These are phyloP conservation scores for Aspergillus saccharolyticus DNA, from an alignment of 495 filamentous ascomycete species.

Conservation along the genomic window DNA sequence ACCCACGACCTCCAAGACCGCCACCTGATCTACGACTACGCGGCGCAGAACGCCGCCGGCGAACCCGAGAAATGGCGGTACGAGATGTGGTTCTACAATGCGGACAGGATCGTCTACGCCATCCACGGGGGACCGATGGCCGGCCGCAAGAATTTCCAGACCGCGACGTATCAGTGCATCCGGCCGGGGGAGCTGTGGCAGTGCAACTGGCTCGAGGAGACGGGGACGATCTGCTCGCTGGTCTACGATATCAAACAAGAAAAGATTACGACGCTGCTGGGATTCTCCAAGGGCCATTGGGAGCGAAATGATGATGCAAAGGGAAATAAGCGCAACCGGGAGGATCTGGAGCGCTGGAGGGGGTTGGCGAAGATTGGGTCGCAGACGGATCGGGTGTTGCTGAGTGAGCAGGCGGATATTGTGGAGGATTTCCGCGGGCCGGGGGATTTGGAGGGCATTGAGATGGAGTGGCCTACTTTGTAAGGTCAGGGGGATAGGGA, in stretches of 20 bases:
- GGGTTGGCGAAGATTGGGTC: constrained; percentile 28
- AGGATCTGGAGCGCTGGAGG: constrained; percentile 31
- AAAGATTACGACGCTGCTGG: constrained; percentile 31
- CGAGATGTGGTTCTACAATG: constrained; percentile 42
- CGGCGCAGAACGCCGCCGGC: constrained; percentile 23
- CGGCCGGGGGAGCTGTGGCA: constrained; percentile 35
- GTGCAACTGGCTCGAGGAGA: constrained; percentile 40
- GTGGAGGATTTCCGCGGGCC: constrained; percentile 33
- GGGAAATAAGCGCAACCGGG: constrained; percentile 34
- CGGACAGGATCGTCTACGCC: constrained; percentile 36
- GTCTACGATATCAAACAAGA: constrained; percentile 32
- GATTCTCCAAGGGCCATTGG: constrained; percentile 38
- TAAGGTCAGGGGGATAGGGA: constrained; percentile 9
- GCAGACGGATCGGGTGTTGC: constrained; percentile 30
- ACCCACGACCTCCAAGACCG: constrained; percentile 32
- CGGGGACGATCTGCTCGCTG: constrained; percentile 35
- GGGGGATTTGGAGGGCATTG: constrained; percentile 28
- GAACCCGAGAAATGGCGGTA: constrained; percentile 41
- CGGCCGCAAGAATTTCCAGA: constrained; percentile 34
- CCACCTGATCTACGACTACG: constrained; percentile 41
- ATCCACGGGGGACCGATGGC: constrained; percentile 42
- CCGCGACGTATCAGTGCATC: constrained; percentile 37
- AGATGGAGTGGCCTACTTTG: constrained; percentile 31
- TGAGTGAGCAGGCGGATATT: constrained; percentile 39
- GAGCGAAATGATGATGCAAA: constrained; percentile 29